Evolutionary conservation across 129 eudicot genomes (phyloP), one percentile per base, ranked within the genome.

Genomic region (Dittrichia graveolens): DNA sequence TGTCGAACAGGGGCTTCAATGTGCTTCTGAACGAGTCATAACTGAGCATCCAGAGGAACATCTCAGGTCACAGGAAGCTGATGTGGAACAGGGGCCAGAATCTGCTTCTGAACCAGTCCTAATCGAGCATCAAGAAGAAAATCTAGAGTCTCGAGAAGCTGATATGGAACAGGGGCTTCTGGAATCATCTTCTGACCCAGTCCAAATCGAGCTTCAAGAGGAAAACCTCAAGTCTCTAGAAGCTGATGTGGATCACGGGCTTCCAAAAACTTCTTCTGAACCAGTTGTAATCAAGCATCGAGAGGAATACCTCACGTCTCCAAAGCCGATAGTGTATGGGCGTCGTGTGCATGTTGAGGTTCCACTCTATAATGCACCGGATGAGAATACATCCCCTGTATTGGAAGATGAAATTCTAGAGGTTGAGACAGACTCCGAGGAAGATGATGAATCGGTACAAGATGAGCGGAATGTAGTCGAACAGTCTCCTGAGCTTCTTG

Each of bases 271-370:
- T 34, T 78, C 83, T 59, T 45, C 57, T 6, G 77, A 59, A 45
- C 77, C 57, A 6, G 68, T 46, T 38, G 11, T 58, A 46, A 60
- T 40, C 7, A 61, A 64, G 52, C 70, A 73, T 24, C 61, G 1
- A 38, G 78, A 75, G 67, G 79, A 75, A 34, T 35, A 65, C 38
- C 3, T 7, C 11, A 66, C 65, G 71, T 62, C 78, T 53, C 79
- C 39, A 75, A 53, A 76, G 67, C 80, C 80, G 19, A 76, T 76
- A n/a, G 80, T 76, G 50, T 76, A 76, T 58, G 80, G 65, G 61
- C 80, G 75, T 52, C 80, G 80, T 56, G 80, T 7, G 31, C 39
- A 76, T 31, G 80, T 76, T 47, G 80, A 76, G 80, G 80, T 76
- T 67, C 80, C 80, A 5, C 61, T 76, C 6, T 76, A 67, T 39